Evolutionary conservation across 148 eudicot genomes (phyloP).

Genomic region (Selenicereus undatus): DNA sequence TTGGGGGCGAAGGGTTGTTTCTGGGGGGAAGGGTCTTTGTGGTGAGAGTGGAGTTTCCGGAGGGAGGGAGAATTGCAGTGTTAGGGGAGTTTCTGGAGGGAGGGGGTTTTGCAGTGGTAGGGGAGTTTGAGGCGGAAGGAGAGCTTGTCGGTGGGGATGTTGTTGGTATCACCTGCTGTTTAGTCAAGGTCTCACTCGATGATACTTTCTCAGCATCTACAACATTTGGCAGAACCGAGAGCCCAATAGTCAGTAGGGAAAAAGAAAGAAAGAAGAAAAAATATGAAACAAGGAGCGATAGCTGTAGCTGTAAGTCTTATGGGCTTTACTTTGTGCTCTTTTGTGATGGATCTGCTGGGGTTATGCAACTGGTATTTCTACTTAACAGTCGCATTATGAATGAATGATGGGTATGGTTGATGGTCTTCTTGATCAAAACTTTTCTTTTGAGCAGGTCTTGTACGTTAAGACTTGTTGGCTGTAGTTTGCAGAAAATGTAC

Average conservation of each 20-base stretch:
- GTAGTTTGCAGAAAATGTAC: no score
- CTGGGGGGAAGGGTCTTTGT: neutral
- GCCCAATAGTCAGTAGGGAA: neutral
- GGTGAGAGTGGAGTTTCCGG: neutral
- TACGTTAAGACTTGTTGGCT: neutral
- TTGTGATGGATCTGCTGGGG: neutral
- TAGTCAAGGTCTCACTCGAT: neutral
- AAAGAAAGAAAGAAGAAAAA: neutral
- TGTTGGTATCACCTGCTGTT: neutral
- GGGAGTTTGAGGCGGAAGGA: neutral
- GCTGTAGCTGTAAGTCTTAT: neutral
- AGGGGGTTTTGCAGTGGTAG: no score
- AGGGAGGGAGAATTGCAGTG: no score
- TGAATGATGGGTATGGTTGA: neutral
- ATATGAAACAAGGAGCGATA: neutral
- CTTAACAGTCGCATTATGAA: neutral
- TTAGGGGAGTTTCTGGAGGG: neutral
- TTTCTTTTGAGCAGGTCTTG: neutral
- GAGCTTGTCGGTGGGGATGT: neutral
- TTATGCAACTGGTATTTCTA: conserved; percentile 2
- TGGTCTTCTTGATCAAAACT: neutral
- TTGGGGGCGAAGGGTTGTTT: neutral
- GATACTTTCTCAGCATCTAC: neutral
- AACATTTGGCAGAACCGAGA: conserved; percentile 4
- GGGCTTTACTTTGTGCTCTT: neutral